Conservation (phyloP, 768 basidiomycete species). For the Kwoniella europaea region DNA sequence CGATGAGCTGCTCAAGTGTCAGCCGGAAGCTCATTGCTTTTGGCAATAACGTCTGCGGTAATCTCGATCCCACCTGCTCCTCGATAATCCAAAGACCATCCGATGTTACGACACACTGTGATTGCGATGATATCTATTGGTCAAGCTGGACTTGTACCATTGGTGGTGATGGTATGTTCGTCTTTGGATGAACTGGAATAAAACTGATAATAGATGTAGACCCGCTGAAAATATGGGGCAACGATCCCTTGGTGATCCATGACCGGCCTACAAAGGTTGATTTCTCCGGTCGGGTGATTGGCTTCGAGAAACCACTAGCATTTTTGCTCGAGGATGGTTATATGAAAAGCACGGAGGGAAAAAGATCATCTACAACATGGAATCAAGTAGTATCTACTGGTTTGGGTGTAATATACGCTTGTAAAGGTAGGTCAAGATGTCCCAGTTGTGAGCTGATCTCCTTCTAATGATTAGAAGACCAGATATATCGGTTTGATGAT, state of each 20-base stretch:
- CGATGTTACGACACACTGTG: conserved; percentile 11
- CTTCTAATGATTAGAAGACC: neutral
- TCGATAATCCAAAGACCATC: conserved; percentile 17
- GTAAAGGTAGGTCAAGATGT: conserved; percentile 11
- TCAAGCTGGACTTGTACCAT: conserved; percentile 37
- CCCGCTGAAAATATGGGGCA: neutral
- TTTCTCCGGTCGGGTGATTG: conserved; percentile 17
- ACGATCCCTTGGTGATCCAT: neutral
- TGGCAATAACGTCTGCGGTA: conserved; percentile 38
- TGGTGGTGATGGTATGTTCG: conserved; percentile 15
- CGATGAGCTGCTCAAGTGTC: neutral
- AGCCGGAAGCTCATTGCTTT: conserved; percentile 21
- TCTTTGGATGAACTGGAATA: neutral
- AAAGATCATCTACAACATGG: conserved; percentile 3
- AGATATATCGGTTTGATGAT: conserved; percentile 19
- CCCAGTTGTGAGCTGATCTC: neutral
- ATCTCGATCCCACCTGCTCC: conserved; percentile 26
- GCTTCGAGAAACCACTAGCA: conserved; percentile 24
- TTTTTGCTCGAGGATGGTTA: conserved; percentile 24
- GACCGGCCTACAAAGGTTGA: neutral
- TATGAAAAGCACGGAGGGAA: conserved; percentile 1
- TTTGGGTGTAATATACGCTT: conserved; percentile 25
- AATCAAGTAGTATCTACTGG: conserved; percentile 34
- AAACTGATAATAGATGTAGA: neutral
- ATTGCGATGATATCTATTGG: conserved; percentile 27